phyloP scores from a whole-genome alignment of 495 filamentous ascomycete species.

The Ascodesmis nigricans region DNA sequence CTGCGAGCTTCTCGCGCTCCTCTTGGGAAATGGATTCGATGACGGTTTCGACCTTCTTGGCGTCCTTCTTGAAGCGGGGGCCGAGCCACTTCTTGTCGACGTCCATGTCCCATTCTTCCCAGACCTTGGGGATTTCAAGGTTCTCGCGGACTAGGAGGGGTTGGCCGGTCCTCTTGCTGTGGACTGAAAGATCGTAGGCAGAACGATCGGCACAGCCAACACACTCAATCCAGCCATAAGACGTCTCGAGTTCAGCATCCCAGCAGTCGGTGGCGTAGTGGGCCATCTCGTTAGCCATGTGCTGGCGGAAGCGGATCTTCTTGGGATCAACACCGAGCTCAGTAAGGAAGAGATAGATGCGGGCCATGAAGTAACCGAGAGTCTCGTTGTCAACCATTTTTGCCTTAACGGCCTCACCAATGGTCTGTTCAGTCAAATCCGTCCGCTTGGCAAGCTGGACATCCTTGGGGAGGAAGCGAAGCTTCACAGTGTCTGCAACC shows the following conservation, averaged over 20 bases:
- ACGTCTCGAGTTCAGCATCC: conserved; percentile 44
- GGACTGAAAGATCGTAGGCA: conserved; percentile 44
- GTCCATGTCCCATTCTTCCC: conserved; percentile 39
- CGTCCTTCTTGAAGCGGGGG: conserved; percentile 41
- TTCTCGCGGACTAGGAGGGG: conserved; percentile 37
- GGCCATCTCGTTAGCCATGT: conserved; percentile 55
- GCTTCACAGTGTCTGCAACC: conserved; percentile 37
- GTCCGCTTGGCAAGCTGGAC: conserved; percentile 41
- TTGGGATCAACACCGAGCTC: conserved; percentile 37
- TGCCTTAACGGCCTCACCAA: conserved; percentile 37
- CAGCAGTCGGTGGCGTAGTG: conserved; percentile 50
- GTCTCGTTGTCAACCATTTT: conserved; percentile 47
- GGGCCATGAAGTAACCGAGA: conserved; percentile 44
- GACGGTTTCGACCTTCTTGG: conserved; percentile 35
- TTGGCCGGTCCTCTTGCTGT: conserved; percentile 38
- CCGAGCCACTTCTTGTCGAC: conserved; percentile 45
- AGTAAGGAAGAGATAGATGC: conserved; percentile 40
- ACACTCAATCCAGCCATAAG: conserved; percentile 50
- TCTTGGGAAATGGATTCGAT: conserved; percentile 34
- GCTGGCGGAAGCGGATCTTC: conserved; percentile 46
- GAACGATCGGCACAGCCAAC: conserved; percentile 48
- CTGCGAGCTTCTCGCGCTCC: conserved; percentile 31
- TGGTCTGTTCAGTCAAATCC: conserved; percentile 29
- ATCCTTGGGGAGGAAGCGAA: conserved; percentile 35
- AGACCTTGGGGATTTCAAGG: conserved; percentile 30